These are phyloP conservation scores for Aspergillus latus DNA, from an alignment of 2,329 filamentous ascomycete genomes.

Conservation along the genomic window DNA sequence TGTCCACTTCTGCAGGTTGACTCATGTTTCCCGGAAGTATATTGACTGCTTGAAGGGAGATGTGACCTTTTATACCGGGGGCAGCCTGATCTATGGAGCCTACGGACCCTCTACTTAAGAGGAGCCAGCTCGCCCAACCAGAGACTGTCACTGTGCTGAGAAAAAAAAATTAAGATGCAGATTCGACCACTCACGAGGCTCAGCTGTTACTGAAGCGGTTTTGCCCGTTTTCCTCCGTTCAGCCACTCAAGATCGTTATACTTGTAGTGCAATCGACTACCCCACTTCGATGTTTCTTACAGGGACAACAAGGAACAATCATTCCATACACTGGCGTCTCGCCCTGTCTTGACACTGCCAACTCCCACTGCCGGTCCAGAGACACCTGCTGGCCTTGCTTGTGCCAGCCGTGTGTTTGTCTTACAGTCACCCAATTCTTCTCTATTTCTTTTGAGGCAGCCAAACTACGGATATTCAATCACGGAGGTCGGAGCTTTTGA, in stretches of 20 bases:
- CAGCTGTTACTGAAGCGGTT: slow-evolving; percentile 5
- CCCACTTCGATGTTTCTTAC: slow-evolving; percentile 13
- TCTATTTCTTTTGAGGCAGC: neutral
- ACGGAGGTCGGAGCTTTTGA: neutral
- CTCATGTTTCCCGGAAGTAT: slow-evolving; percentile 7
- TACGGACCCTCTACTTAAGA: slow-evolving; percentile 3
- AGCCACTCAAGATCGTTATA: slow-evolving; percentile 8
- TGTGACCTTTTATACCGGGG: slow-evolving; percentile 2
- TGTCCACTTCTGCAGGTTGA: slow-evolving; percentile 13
- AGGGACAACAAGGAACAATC: slow-evolving; percentile 12
- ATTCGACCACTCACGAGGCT: neutral
- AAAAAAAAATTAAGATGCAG: slow-evolving; percentile 1
- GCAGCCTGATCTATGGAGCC: neutral
- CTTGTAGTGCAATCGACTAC: slow-evolving; percentile 9
- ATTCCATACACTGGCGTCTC: slow-evolving; percentile 12
- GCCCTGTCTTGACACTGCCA: neutral
- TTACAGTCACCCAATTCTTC: slow-evolving; percentile 15
- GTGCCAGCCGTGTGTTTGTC: slow-evolving; percentile 14
- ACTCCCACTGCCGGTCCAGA: neutral
- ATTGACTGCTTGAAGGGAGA: neutral
- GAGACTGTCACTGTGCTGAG: neutral
- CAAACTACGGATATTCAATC: neutral
- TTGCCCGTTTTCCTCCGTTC: slow-evolving; percentile 10
- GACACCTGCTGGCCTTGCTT: slow-evolving; percentile 1
- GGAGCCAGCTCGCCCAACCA: slow-evolving; percentile 7